Base-by-base conservation (phyloP, 2,329 filamentous ascomycete species). In the Ophiostoma australiae region DNA sequence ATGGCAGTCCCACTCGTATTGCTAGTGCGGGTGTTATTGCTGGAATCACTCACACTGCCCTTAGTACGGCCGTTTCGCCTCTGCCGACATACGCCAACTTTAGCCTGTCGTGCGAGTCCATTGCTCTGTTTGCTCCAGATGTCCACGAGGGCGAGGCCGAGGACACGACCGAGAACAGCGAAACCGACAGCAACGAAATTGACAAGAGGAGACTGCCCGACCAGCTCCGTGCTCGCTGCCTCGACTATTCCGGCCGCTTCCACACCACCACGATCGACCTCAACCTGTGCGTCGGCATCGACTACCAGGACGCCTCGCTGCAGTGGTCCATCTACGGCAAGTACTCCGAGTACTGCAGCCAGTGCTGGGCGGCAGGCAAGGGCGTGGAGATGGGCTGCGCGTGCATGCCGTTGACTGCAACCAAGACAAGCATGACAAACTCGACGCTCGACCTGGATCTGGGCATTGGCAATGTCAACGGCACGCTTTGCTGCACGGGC, bases 201-300 rank as follows among this genome's bases (percentile, higher is more conserved):
- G 20, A n/a, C 35, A 65, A 23, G 2, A 52, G 70, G 2, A 52
- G 70, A 11, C 13, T 63, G 4, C 69, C 69, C 20, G 70, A 72
- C 61, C 48, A 70, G 13, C 68, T 74, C 23, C 58, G 48, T 2
- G 73, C 71, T 15, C 48, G 48, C 1, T 74, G 74, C 52, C 1
- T 17, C 35, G 63, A 39, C 41, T 44, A 13, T 15, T 31, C 44
- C 15, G 27, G 67, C 41, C 63, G n/a, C 35, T 41, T 63, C 10
- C 71, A 72, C 68, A 65, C 67, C 39, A 69, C 72, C 27, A 68
- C 70, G 2, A 70, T 76, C 17, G 74, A 76, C 48, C 69, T 76
- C 20, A 74, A 75, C 63, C 70, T 74, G 1, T 76, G 75, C 20
- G 15, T 76, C 1, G 74, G 75, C 31, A 70, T 76, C 65, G 65